Base-by-base conservation (phyloP, 1,139 yeast species). In the Hyphopichia burtonii region DNA sequence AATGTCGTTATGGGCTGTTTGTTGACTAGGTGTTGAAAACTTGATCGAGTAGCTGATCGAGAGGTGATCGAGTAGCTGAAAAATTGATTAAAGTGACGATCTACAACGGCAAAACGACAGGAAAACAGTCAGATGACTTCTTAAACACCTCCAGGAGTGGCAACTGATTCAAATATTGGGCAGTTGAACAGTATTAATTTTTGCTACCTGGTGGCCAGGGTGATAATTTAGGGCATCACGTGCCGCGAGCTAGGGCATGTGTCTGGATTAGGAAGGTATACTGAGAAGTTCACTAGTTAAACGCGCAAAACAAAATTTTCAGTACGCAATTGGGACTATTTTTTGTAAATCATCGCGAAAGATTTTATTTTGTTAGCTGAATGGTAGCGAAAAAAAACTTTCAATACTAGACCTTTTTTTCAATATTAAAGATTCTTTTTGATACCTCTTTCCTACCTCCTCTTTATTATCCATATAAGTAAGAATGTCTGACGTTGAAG, bases 401-500 rank as follows among this genome's bases (percentile, higher is more conserved):
- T 14, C 16, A 22, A 11, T 25, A 25, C 28, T 25, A 10, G 28
- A 25, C n/a, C 11, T 37, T 23, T 23, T 37, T 31, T 14, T n/a
- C 14, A n/a, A 15, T 30, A 14, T 9, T 30, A 30, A 30, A 30
- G 17, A 11, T 30, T 14, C 5, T 27, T 27, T 30, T 30, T 16
- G n/a, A 30, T 14, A 14, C 18, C 18, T 27, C 31, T 30, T 30
- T 30, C 32, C 18, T 17, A 5, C 12, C 20, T 11, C 20, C 9
- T 31, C 5, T 4, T 11, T 20, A 31, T 3, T 20, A 31, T 10
- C 16, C 4, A 30, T 4, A 30, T 30, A 11, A 15, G 5, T 16
- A 35, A 25, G 34, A 43, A 73, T 73, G 78, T 72, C 78, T 66
- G 78, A 73, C 74, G 76, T 70, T 61, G 78, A 72, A 69, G 75